These are phyloP conservation scores for Psilocybe azurescens DNA, from an alignment of 768 basidiomycete genomes.

Conservation along the genomic window DNA sequence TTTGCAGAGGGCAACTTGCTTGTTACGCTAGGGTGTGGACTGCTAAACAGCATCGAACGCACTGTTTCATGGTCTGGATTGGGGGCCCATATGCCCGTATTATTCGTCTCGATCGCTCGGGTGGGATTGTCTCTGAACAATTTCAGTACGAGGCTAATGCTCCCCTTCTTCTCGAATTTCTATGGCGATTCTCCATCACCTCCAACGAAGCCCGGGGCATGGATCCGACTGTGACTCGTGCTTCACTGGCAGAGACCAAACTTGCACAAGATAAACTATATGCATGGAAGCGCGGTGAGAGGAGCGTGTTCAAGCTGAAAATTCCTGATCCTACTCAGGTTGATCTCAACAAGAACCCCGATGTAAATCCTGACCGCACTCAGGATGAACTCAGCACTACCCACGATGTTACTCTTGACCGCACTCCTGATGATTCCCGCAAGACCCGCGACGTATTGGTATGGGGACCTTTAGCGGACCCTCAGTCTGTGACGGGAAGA, in stretches of 20 bases:
- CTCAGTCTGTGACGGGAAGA: constrained; percentile 24
- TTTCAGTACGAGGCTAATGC: constrained; percentile 29
- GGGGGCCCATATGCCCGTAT: constrained; percentile 29
- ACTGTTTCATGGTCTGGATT: constrained; percentile 32
- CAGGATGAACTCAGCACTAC: too few species aligned
- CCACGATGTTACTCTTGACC: too few species aligned
- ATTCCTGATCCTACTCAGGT: constrained; percentile 13
- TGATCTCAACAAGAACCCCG: background rate
- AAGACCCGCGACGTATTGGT: constrained; percentile 19
- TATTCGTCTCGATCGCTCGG: constrained; percentile 38
- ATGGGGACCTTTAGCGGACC: constrained; percentile 16
- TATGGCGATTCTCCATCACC: constrained; percentile 31
- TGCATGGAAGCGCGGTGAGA: background rate
- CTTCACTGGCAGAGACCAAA: constrained; percentile 11
- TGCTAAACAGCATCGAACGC: constrained; percentile 32
- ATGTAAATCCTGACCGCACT: too few species aligned
- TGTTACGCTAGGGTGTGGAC: constrained; percentile 24
- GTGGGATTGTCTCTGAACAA: constrained; percentile 30
- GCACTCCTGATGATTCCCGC: too few species aligned
- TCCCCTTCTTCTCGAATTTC: constrained; percentile 29
- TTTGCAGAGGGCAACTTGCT: constrained; percentile 28
- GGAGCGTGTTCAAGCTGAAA: background rate
- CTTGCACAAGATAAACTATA: constrained; percentile 13
- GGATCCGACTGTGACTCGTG: constrained; percentile 29
- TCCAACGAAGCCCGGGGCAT: constrained; percentile 23